These are phyloP conservation scores for Starmerella ratchasimensis DNA, from an alignment of 805 yeast species.

Conservation along the genomic window DNA sequence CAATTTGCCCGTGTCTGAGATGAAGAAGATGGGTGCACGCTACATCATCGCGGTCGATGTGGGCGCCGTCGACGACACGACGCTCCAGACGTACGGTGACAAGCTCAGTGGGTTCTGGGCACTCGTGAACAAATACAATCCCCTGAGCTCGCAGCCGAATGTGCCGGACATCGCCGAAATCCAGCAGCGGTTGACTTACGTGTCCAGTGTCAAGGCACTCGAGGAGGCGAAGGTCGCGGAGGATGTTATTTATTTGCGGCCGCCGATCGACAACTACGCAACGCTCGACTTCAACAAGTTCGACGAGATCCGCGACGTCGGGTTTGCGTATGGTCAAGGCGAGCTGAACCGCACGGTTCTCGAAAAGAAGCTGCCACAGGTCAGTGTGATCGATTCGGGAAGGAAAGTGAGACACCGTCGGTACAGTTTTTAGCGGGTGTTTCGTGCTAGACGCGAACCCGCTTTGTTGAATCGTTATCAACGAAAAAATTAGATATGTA, in stretches of 20 bases:
- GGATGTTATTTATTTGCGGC: conserved; percentile 77
- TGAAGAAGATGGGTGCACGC: conserved; percentile 75
- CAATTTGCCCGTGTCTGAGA: conserved; percentile 81
- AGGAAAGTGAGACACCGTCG: conserved; percentile 9
- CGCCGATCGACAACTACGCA: conserved; percentile 85
- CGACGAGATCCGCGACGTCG: conserved; percentile 76
- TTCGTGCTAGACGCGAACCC: too few species aligned
- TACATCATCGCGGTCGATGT: conserved; percentile 88
- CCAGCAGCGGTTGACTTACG: conserved; percentile 85
- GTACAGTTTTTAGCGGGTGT: conserved; percentile 12
- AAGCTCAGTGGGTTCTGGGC: conserved; percentile 90
- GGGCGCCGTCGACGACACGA: conserved; percentile 84
- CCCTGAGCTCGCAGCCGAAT: conserved; percentile 73
- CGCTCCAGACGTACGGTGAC: conserved; percentile 85
- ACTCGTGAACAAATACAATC: conserved; percentile 71
- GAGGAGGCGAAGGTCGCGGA: conserved; percentile 74
- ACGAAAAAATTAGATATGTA: too few species aligned
- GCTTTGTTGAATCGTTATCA: too few species aligned
- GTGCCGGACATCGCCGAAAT: conserved; percentile 92
- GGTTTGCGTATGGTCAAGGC: conserved; percentile 55
- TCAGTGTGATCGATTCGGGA: conserved; percentile 23
- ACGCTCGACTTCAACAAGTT: conserved; percentile 87
- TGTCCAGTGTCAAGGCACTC: conserved; percentile 84
- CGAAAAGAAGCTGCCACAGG: conserved; percentile 43
- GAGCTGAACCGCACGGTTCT: conserved; percentile 40